Conservation (phyloP, 2,329 filamentous ascomycete genomes). For the Geosmithia morbida region DNA sequence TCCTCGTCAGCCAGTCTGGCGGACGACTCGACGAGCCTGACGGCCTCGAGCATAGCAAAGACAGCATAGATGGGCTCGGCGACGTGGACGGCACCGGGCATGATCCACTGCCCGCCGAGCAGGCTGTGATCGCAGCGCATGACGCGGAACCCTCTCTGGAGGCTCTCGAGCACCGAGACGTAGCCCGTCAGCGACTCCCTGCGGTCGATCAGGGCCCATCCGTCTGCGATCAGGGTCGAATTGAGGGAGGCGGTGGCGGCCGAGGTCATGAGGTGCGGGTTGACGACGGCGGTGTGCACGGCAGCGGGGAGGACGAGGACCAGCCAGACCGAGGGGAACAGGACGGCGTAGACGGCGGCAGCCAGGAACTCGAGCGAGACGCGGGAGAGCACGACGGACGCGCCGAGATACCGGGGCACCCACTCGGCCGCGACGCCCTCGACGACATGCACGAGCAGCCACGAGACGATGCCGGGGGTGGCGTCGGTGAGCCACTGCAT, state of each 20-base stretch:
- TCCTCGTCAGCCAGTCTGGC: constrained; percentile 41
- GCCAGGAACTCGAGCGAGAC: constrained; percentile 58
- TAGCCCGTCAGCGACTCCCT: constrained; percentile 84
- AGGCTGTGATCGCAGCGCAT: constrained; percentile 92
- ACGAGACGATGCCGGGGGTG: constrained; percentile 50
- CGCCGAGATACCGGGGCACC: constrained; percentile 40
- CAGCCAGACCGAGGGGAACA: constrained; percentile 56
- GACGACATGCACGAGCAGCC: constrained; percentile 44
- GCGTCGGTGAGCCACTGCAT: constrained; percentile 47
- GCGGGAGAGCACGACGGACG: constrained; percentile 50
- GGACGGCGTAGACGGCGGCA: constrained; percentile 46
- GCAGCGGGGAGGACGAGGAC: constrained; percentile 52
- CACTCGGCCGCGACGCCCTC: constrained; percentile 24
- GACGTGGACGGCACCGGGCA: constrained; percentile 35
- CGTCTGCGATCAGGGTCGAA: constrained; percentile 43
- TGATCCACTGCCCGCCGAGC: constrained; percentile 81
- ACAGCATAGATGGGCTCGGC: constrained; percentile 87
- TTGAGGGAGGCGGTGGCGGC: constrained; percentile 50
- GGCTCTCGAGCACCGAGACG: constrained; percentile 74
- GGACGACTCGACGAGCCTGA: constrained; percentile 56
- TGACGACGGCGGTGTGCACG: constrained; percentile 55
- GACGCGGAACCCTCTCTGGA: constrained; percentile 55
- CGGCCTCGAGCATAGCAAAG: constrained; percentile 91
- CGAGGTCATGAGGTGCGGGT: constrained; percentile 56
- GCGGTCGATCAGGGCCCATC: constrained; percentile 67